These are phyloP conservation scores for Poa pratensis DNA, from an alignment of 176 grass and related monocot species.

Conservation along the genomic window DNA sequence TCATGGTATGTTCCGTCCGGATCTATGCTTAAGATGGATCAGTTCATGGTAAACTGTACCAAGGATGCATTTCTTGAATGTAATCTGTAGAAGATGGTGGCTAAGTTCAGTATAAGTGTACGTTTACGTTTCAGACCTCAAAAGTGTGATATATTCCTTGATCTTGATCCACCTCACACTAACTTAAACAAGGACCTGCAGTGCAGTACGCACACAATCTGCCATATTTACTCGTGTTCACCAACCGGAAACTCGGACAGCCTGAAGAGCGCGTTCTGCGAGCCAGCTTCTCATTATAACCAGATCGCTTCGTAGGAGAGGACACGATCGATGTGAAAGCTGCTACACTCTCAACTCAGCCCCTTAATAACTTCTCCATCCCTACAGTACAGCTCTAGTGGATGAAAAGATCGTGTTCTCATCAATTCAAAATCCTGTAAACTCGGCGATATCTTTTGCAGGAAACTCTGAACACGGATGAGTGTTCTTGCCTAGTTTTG, in stretches of 20 bases:
- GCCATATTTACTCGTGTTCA: conserved; percentile 50
- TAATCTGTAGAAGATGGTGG: background rate
- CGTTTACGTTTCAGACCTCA: background rate
- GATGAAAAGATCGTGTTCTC: background rate
- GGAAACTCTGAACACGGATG: background rate
- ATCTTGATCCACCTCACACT: no score
- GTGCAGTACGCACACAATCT: conserved; percentile 1
- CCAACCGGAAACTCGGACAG: conserved; percentile 37
- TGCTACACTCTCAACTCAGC: background rate
- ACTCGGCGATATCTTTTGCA: background rate
- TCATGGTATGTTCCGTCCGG: background rate
- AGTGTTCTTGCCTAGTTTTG: background rate
- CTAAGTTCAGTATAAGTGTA: background rate
- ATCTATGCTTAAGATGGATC: background rate
- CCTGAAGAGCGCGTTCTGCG: conserved; percentile 37
- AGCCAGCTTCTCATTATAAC: conserved; percentile 42
- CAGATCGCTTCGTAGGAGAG: background rate
- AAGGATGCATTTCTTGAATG: background rate
- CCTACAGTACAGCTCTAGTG: background rate
- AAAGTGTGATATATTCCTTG: background rate
- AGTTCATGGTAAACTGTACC: background rate
- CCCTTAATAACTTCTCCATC: conserved; percentile 5
- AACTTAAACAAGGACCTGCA: background rate
- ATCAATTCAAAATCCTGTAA: background rate
- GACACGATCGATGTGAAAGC: conserved; percentile 21